Base-by-base conservation (phyloP, 768 basidiomycete species). In the Rhizopogon rudus region DNA sequence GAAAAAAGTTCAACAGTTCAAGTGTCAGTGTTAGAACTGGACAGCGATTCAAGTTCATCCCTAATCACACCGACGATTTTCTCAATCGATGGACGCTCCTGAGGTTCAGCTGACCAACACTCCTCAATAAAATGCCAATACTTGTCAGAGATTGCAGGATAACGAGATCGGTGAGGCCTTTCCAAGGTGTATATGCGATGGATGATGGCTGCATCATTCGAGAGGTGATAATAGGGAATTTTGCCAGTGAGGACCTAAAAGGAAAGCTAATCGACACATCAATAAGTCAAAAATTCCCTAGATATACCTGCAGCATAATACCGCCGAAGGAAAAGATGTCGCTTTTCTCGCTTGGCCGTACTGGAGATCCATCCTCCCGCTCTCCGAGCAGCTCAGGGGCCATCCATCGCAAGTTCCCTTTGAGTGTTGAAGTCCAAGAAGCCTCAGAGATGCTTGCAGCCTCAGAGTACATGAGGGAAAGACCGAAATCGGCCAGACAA, bases 281-380 rank as follows among this genome's bases (percentile, higher is more conserved):
- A n/a, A 76, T 67, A 63, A 71, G 43, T 41, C 17, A 9, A 20
- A 10, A 41, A 5, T 41, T 20, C 40, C 17, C 9, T 3, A 41
- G 10, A 53, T 22, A 9, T 73, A 44, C 55, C 55, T 56, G 55
- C 5, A 52, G 16, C 28, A 62, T 61, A 13, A 76, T 70, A 60
- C 75, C 73, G 5, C 75, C 75, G 54, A 74, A 75, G 0, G 77
- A 77, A 9, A 69, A 79, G 13, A 78, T 70, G 62, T 79, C 78
- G 51, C 66, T 75, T 20, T 14, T 59, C 40, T 41, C 2, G 17
- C 40, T 41, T 5, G 40, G 40, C 17, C 40, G 40, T 1, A 7
- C n/a, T 10, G 8, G 9, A 41, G 40, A 41, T 10, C 40, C 40
- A 17, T 41, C 40, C 17, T 20, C 17, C 9, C 10, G n/a, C n/a